Percentiles rank a stretch among this genome's conserved stretches.
Evolutionary conservation across 176 grass and related monocot species (phyloP).

Genomic region (Luzula sylvatica): DNA sequence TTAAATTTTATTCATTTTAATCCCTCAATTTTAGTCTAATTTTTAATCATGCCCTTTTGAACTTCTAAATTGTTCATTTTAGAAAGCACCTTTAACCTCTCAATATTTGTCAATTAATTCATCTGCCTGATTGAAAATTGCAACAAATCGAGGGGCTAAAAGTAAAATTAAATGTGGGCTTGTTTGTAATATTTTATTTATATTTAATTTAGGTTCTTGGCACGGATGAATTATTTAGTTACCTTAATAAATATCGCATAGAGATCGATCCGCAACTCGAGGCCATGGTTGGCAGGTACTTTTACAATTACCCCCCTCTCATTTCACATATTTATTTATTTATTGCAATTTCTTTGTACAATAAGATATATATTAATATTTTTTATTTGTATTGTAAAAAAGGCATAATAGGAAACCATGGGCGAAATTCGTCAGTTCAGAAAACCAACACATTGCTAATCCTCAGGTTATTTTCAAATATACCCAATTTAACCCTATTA

Average conservation of each 20-base stretch:
- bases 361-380: no score
- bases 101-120: no score
- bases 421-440: slow-evolving; percentile 54
- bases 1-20: slow-evolving; percentile 4
- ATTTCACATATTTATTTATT: not conserved
- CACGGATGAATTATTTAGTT: slow-evolving; percentile 66
- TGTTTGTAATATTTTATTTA: not conserved
- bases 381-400: slow-evolving; percentile 14
- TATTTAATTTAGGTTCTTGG: slow-evolving; percentile 55
- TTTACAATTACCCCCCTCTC: not conserved
- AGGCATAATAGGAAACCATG: slow-evolving; percentile 80
- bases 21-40: not conserved
- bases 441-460: slow-evolving; percentile 60
- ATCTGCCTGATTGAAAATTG: no score
- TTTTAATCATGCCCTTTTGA: no score
- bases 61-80: no score
- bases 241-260: slow-evolving; percentile 67
- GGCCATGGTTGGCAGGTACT: slow-evolving; percentile 62
- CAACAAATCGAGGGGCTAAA: no score
- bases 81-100: no score
- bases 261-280: slow-evolving; percentile 67
- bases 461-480: slow-evolving; percentile 42
- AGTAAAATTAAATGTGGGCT: no score
- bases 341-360: not conserved
- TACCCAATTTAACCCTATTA: not conserved